Evolutionary conservation across 202 grass and related monocot genomes (phyloP).

Genomic region (Musa balbisiana): DNA sequence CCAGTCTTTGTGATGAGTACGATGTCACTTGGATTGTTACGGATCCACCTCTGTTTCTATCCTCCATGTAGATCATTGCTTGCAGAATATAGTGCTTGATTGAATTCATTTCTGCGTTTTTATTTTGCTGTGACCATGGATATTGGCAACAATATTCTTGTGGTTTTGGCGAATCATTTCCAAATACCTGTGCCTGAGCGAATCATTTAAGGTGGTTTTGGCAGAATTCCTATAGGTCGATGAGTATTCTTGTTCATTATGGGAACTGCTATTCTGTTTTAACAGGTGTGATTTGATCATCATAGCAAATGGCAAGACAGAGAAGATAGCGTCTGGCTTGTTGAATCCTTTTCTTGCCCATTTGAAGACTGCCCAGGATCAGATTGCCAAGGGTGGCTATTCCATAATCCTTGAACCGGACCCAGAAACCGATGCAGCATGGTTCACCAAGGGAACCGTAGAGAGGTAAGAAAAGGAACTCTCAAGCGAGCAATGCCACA

Average conservation of each 20-base stretch:
- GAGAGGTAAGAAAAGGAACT: constrained; percentile 5
- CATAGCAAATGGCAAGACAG: not conserved
- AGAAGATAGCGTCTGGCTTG: constrained; percentile 22
- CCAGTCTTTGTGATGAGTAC: not conserved
- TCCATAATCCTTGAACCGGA: constrained; percentile 19
- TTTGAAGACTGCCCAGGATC: constrained; percentile 19
- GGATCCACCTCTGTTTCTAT: not conserved
- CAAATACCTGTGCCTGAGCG: too few relatives aligned
- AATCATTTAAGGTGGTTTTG: not conserved
- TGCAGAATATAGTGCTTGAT: not conserved
- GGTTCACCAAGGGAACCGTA: constrained; percentile 23
- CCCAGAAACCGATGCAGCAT: not conserved
- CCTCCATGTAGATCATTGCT: not conserved
- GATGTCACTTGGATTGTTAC: not conserved
- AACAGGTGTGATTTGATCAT: constrained; percentile 21
- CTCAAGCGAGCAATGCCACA: not conserved
- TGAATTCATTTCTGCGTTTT: not conserved
- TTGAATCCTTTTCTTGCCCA: constrained; percentile 18
- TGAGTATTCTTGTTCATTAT: not conserved
- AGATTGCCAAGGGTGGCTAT: constrained; percentile 21
- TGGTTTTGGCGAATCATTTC: not conserved
- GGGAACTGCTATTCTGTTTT: not conserved
- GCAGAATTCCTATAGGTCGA: not conserved
- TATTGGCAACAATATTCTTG: not conserved
- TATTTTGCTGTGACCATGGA: not conserved